Base-by-base conservation (phyloP, 1,284 basidiomycete species). In the Entoloma clypeatum region DNA sequence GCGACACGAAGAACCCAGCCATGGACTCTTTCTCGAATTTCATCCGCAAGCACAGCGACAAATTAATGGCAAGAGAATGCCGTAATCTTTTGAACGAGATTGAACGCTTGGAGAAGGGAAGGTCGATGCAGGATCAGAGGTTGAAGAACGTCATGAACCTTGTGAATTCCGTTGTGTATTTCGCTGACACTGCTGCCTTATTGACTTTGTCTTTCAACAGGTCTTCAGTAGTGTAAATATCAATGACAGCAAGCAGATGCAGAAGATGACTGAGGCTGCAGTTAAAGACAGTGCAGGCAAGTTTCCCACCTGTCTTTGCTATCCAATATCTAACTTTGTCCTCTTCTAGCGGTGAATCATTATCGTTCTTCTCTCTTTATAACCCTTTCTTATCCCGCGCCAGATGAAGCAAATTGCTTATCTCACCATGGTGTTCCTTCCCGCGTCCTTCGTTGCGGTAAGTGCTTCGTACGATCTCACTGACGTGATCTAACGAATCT, bases 361-460 rank as follows among this genome's bases (percentile, higher is more conserved):
- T 17, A 26, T 18, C 24, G 10, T 23, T 33, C 13, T 10, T n/a
- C 29, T n/a, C n/a, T n/a, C n/a, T n/a, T n/a, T 8, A 14, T n/a
- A 17, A 11, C 25, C 37, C 9, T 13, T 27, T 10, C 11, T 11
- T 27, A 11, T 13, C 26, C 26, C 14, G 11, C 26, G n/a, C n/a
- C n/a, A 65, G 5, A 76, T 76, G 71, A 77, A 75, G 51, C 76
- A 74, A 35, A 59, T 63, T 18, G 65, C 72, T 0, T 73, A 74
- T 48, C 55, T 78, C 6, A 74, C 75, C 3, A 77, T 75, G 70
- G 45, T 77, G 18, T 78, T 76, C 52, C 59, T 78, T 2, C 75
- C 76, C 4, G 69, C 72, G 1, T 68, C 68, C n/a, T 73, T 78
- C 41, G 56, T 70, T 25, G 67, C 74, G 1, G 73, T 74, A 50